Evolutionary conservation across 768 basidiomycete genomes (phyloP), one percentile per base, ranked within the genome.

Genomic region (Clitopilus hobsonii): DNA sequence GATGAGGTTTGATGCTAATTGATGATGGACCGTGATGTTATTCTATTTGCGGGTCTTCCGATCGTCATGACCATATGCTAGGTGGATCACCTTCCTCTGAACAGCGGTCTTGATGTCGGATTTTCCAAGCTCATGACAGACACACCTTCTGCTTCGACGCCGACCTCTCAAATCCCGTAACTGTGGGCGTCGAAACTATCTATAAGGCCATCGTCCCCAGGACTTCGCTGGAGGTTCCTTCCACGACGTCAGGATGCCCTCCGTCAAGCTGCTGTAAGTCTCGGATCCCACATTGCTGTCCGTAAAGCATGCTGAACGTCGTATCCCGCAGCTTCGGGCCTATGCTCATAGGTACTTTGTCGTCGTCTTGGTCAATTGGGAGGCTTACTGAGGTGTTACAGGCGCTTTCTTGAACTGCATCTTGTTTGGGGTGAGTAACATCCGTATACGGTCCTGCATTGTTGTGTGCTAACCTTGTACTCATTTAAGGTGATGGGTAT

Each of bases 381-480:
- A 25, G 27, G 8, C 24, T 54, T 2, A 27, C 26, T 45, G 14
- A 16, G 24, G 53, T 6, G 18, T 1, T n/a, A 24, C 26, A 64
- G 61, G 63, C 6, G 38, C 58, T 10, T 64, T 59, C 38, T 22
- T 62, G 50, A 77, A 78, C 55, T 71, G 75, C 66, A 72, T 79
- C 58, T 68, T 79, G 29, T 79, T 74, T 56, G 78, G 78, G 57
- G 78, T 78, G 56, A 55, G 69, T 61, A n/a, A n/a, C n/a, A n/a
- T n/a, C n/a, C n/a, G n/a, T n/a, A n/a, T n/a, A n/a, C n/a, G n/a
- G n/a, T n/a, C n/a, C n/a, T n/a, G n/a, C n/a, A n/a, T n/a, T n/a
- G n/a, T n/a, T n/a, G n/a, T n/a, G n/a, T n/a, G n/a, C n/a, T n/a
- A n/a, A n/a, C n/a, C n/a, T n/a, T 20, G 10, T 59, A 14, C 47